Conservation (phyloP, 1,284 basidiomycete genomes). For the Amylostereum chailletii region DNA sequence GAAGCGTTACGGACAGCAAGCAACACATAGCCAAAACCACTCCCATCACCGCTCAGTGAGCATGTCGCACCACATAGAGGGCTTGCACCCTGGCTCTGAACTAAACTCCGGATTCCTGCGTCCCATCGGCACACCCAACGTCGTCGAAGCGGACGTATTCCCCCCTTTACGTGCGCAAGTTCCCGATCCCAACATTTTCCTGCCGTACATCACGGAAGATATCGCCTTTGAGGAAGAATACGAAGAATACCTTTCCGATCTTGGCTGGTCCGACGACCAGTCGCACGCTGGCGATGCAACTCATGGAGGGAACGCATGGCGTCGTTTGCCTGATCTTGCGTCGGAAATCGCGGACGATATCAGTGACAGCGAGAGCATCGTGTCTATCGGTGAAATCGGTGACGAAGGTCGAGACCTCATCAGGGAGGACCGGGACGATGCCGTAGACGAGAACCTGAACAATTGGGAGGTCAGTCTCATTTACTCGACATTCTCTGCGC, state of each 20-base stretch:
- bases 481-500: conserved; percentile 3
- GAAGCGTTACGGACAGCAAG: conserved; percentile 68
- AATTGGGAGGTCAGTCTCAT: conserved; percentile 79
- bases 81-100: conserved; percentile 67
- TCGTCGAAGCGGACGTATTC: conserved; percentile 73
- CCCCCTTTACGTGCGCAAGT: conserved; percentile 76
- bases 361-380: conserved; percentile 86
- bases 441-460: conserved; percentile 74
- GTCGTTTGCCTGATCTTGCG: conserved; percentile 61
- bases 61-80: conserved; percentile 72
- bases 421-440: conserved; percentile 48
- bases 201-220: conserved; percentile 79
- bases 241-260: conserved; percentile 78
- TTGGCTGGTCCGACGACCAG: conserved; percentile 62
- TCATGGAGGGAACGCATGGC: conserved; percentile 65
- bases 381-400: conserved; percentile 78
- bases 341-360: conserved; percentile 72
- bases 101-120: conserved; percentile 58
- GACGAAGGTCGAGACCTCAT: conserved; percentile 61
- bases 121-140: conserved; percentile 68
- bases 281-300: conserved; percentile 20
- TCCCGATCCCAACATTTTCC: conserved; percentile 74
- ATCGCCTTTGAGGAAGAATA: conserved; percentile 85
- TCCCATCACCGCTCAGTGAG: conserved; percentile 70
- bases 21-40: conserved; percentile 42